Evolutionary conservation across 2,329 filamentous ascomycete genomes (phyloP).

Genomic region (Hymenoscyphus repandus): DNA sequence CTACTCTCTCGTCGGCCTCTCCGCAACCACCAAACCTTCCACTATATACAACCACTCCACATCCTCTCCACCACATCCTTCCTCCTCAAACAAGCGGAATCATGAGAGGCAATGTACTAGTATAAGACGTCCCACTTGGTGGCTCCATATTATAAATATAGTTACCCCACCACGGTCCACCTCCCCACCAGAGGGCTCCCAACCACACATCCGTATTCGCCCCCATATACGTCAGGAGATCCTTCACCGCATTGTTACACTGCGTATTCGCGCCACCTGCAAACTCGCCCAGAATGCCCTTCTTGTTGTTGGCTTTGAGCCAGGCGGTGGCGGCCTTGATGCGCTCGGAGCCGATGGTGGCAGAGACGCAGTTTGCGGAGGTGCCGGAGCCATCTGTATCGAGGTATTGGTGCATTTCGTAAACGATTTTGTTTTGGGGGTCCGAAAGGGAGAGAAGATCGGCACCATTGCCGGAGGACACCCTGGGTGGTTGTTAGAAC

Average conservation of each 20-base stretch:
- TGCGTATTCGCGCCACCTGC: constrained; percentile 45
- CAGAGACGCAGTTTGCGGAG: constrained; percentile 41
- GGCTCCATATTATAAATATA: constrained; percentile 48
- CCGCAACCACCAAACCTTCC: too few species aligned
- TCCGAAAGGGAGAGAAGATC: constrained; percentile 45
- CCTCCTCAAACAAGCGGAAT: constrained; percentile 1
- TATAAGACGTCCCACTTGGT: constrained; percentile 34
- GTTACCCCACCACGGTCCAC: constrained; percentile 44
- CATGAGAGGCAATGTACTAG: constrained; percentile 11
- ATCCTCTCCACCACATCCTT: neutral
- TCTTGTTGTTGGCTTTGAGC: constrained; percentile 47
- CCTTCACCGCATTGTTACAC: constrained; percentile 44
- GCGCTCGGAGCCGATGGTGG: constrained; percentile 49
- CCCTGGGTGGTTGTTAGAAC: neutral
- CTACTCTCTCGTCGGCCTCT: too few species aligned
- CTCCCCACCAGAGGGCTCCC: constrained; percentile 47
- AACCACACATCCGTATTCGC: constrained; percentile 47
- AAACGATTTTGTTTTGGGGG: constrained; percentile 47
- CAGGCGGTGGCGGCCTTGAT: constrained; percentile 46
- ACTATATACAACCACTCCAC: neutral
- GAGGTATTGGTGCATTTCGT: constrained; percentile 60
- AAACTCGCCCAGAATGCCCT: constrained; percentile 49
- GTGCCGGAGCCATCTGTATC: constrained; percentile 51
- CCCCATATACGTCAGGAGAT: constrained; percentile 43
- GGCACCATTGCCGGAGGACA: constrained; percentile 35